These are phyloP conservation scores for Oryza nivara DNA, from an alignment of 176 grass and related monocot genomes.

Conservation along the genomic window DNA sequence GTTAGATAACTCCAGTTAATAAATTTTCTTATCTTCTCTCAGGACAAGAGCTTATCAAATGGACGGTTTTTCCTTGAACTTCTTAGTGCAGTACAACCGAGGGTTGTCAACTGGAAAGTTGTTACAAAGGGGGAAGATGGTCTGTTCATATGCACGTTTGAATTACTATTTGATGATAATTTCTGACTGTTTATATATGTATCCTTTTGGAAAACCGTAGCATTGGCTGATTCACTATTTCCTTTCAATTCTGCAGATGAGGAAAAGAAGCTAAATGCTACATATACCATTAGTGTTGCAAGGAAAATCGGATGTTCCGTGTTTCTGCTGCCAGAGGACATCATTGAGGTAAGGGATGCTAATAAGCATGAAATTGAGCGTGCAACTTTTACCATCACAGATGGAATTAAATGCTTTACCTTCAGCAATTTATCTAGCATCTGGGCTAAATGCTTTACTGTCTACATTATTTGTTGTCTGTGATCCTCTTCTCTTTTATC, in stretches of 20 bases:
- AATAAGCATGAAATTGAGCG: slow-evolving; percentile 23
- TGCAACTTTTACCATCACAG: not conserved
- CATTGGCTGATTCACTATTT: slow-evolving; percentile 21
- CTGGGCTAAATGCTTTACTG: not conserved
- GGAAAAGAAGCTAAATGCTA: slow-evolving; percentile 95
- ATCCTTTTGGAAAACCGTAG: not conserved
- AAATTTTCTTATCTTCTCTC: slow-evolving; percentile 40
- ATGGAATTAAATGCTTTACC: not conserved
- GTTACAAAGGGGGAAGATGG: slow-evolving; percentile 90
- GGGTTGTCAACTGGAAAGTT: slow-evolving; percentile 92
- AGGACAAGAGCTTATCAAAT: slow-evolving; percentile 89
- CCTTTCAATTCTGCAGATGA: slow-evolving; percentile 60
- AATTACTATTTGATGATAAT: slow-evolving; percentile 28
- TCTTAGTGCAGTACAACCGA: slow-evolving; percentile 86
- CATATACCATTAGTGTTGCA: slow-evolving; percentile 93
- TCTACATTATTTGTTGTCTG: not conserved
- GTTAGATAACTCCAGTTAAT: slow-evolving; percentile 23
- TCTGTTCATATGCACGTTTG: slow-evolving; percentile 36
- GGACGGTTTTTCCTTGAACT: slow-evolving; percentile 95
- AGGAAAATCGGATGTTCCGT: slow-evolving; percentile 95
- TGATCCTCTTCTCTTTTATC: not conserved
- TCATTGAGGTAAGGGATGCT: slow-evolving; percentile 77
- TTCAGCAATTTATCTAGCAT: not conserved
- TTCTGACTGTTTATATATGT: slow-evolving; percentile 11
- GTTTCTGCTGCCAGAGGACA: slow-evolving; percentile 96